These are phyloP conservation scores for Dipteronia dyeriana DNA, from an alignment of 345 rosid species.

Conservation along the genomic window DNA sequence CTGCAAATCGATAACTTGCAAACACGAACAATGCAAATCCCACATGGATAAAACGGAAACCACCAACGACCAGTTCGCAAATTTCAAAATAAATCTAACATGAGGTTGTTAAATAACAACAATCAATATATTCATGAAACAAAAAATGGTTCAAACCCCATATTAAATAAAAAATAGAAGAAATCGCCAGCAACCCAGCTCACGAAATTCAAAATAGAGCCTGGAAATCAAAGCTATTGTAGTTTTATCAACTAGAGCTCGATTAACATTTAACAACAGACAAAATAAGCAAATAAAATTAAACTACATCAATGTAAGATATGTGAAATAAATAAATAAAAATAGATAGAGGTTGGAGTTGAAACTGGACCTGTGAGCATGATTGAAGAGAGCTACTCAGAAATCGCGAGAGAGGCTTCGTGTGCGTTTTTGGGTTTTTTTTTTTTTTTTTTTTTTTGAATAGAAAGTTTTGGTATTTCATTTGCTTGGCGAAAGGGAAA, in stretches of 20 bases:
- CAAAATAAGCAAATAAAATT: slow-evolving; percentile 1
- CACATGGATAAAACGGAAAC: not conserved
- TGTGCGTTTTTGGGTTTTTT: not conserved
- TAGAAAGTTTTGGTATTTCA: not conserved
- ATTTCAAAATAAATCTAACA: slow-evolving; percentile 8
- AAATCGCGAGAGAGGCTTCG: not conserved
- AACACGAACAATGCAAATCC: slow-evolving; percentile 1
- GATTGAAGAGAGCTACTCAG: slow-evolving; percentile 31
- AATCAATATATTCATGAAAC: not conserved
- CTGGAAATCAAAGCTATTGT: slow-evolving; percentile 11
- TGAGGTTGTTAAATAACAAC: not conserved
- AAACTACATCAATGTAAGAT: not conserved
- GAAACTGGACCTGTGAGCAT: slow-evolving; percentile 59
- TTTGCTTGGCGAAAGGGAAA: slow-evolving; percentile 65
- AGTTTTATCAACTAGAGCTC: slow-evolving; percentile 10
- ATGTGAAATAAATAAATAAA: not conserved
- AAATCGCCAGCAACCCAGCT: slow-evolving; percentile 20
- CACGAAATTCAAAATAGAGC: slow-evolving; percentile 10
- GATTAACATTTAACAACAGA: not conserved
- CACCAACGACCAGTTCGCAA: slow-evolving; percentile 18
- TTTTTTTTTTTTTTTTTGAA: too few relatives aligned
- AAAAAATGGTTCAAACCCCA: not conserved
- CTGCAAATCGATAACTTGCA: not conserved
- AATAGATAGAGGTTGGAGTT: not conserved
- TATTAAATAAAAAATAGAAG: not conserved